Evolutionary conservation across 805 yeast species (phyloP), one percentile per base, ranked within the genome.

Genomic region (Ogataea paradorogensis): DNA sequence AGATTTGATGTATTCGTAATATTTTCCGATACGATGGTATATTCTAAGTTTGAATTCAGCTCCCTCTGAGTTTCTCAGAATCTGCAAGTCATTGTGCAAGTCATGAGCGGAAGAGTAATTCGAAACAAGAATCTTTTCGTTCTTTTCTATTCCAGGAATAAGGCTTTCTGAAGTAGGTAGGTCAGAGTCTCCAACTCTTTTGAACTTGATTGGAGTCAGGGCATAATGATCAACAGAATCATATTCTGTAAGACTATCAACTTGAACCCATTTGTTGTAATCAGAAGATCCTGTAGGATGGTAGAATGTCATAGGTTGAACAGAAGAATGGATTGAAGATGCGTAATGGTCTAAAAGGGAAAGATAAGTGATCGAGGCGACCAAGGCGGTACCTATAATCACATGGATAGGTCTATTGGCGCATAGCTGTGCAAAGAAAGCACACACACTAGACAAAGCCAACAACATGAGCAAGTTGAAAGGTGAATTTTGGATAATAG

Each of bases 371-470:
- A 85, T 65, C 3, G 95, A 82, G 2, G 95, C 93, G 28, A 87
- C 59, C 34, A 89, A 64, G 10, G 91, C 73, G 5, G 88, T 75
- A 41, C 78, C 55, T 33, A 88, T 78, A 38, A 90, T 80, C 39
- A 88, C 75, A 63, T 90, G 98, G 50, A 91, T 86, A 13, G 99
- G 99, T 56, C 81, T 75, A 44, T 76, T 75, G 10, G 95, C 93
- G 38, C 91, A 78, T 15, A 73, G 59, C 42, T 67, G 68, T 20
- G 68, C 62, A 21, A 65, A 40, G 16, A 31, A 33, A 2, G 67
- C 64, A 13, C 63, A 52, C 22, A 50, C 40, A 21, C 45, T 54
- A 9, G 63, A 48, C 28, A 59, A 27, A 5, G 41, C 16, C 9
- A 50, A 44, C 4, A 40, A 15, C 57, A 52, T 52, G 34, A 22